Conservation (phyloP, 129 eudicot species). For the Gnaphalium uliginosum region DNA sequence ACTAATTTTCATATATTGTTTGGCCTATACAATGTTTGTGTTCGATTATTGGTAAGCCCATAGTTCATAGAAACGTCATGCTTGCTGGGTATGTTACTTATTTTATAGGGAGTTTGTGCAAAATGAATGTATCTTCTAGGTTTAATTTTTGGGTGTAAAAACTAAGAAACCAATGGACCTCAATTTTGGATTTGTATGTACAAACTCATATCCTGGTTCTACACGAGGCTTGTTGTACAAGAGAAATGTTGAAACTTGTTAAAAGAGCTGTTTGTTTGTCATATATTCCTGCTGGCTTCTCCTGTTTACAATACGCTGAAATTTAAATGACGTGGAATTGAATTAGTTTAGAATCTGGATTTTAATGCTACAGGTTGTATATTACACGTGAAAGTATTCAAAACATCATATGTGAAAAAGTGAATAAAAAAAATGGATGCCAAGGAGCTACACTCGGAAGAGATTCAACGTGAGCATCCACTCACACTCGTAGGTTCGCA, state of each 20-base stretch:
- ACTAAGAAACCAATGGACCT: conserved; percentile 4
- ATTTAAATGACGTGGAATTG: too few species aligned
- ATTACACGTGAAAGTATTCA: too few species aligned
- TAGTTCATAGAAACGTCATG: conserved; percentile 8
- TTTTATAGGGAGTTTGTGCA: conserved; percentile 26
- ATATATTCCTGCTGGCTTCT: neutral
- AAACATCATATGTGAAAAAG: too few species aligned
- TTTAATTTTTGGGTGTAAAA: conserved; percentile 21
- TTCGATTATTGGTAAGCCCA: conserved; percentile 3
- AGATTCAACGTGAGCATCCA: conserved; percentile 15
- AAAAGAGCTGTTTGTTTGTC: neutral
- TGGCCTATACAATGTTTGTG: conserved; percentile 7
- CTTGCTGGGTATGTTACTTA: conserved; percentile 6
- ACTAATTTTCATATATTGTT: conserved; percentile 12
- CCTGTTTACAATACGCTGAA: neutral
- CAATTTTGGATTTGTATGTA: conserved; percentile 12
- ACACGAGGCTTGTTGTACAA: conserved; percentile 26
- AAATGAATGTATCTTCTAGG: conserved; percentile 24
- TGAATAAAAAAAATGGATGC: neutral
- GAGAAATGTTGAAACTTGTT: conserved; percentile 1
- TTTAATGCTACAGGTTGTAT: neutral
- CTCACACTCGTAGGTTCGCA: conserved; percentile 9
- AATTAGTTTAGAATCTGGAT: too few species aligned
- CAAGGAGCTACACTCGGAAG: neutral
- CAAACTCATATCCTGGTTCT: conserved; percentile 9